Evolutionary conservation across 2,329 filamentous ascomycete genomes (phyloP), one percentile per base, ranked within the genome.

Genomic region (Alternaria sp.): DNA sequence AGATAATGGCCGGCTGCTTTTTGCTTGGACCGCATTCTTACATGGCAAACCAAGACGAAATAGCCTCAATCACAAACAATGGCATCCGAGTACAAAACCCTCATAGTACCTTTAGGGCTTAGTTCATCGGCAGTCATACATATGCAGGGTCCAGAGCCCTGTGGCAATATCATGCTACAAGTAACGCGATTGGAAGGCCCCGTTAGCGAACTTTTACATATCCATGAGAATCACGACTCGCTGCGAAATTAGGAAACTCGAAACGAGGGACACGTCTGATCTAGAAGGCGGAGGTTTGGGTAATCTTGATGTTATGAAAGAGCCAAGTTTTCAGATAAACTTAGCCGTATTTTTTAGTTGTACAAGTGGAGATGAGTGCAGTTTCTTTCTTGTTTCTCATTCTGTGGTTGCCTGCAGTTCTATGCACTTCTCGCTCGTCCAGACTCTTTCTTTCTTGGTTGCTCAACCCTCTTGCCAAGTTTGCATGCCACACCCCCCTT

Each of bases 201-300:
- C 28, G n/a, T 41, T 25, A 18, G 18, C 58, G 53, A 55, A 4
- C 48, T 46, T 16, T 46, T 48, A 50, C 51, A 59, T 28, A 32
- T 40, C 18, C 25, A 30, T 30, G 49, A 12, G 27, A 22, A 43
- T 34, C 45, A 36, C 20, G 43, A 25, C 25, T n/a, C 14, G 27
- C 32, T 54, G 34, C 48, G n/a, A 48, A 7, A 48, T 52, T 6
- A n/a, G 34, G 58, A 4, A 60, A 60, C 32, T 60, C 58, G 54
- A 52, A 41, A 30, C 58, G 54, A 51, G 44, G 11, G 36, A 41
- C 18, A 28, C 40, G 36, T 12, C 18, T 30, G 16, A n/a, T 25
- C n/a, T 34, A 28, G 28, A 8, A 36, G 45, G 30, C 57, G 25
- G n/a, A 22, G 11, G 28, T 28, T 43, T 46, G 34, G 46, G 48